Conservation (phyloP, 164 flowering plant genomes). For the Platanus orientalis region DNA sequence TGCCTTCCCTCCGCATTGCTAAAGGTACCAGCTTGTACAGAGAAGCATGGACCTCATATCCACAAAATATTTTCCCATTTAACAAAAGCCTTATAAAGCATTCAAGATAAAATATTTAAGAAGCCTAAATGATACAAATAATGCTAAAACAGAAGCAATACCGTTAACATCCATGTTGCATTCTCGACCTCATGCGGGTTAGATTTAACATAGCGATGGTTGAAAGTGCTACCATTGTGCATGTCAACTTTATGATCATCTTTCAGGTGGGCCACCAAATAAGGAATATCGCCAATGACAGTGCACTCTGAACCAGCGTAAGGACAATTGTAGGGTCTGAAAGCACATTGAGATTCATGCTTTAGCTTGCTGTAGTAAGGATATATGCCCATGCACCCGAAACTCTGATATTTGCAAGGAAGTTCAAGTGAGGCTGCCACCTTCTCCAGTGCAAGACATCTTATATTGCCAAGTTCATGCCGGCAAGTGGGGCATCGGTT, state of each 20-base stretch:
- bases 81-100: neutral
- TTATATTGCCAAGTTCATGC: slow-evolving; percentile 91
- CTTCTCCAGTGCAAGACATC: slow-evolving; percentile 88
- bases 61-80: neutral
- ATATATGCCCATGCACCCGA: slow-evolving; percentile 75
- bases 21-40: too few relatives aligned
- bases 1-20: too few relatives aligned
- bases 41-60: neutral
- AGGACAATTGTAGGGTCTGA: slow-evolving; percentile 85
- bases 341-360: slow-evolving; percentile 73
- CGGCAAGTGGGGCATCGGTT: slow-evolving; percentile 95
- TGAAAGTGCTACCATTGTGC: slow-evolving; percentile 90
- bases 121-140: neutral
- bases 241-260: slow-evolving; percentile 94
- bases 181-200: slow-evolving; percentile 94
- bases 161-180: slow-evolving; percentile 99
- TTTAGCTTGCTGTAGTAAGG: slow-evolving; percentile 96
- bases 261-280: slow-evolving; percentile 70
- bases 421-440: slow-evolving; percentile 93
- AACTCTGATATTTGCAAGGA: slow-evolving; percentile 86
- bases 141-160: slow-evolving; percentile 21
- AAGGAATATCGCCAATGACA: slow-evolving; percentile 77
- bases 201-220: slow-evolving; percentile 91
- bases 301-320: slow-evolving; percentile 96
- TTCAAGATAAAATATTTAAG: neutral